Percentiles rank a stretch among this genome's conserved stretches.
These are phyloP conservation scores for Rhizomucor miehei DNA, from an alignment of 371 early-diverging fungal species.

Conservation along the genomic window DNA sequence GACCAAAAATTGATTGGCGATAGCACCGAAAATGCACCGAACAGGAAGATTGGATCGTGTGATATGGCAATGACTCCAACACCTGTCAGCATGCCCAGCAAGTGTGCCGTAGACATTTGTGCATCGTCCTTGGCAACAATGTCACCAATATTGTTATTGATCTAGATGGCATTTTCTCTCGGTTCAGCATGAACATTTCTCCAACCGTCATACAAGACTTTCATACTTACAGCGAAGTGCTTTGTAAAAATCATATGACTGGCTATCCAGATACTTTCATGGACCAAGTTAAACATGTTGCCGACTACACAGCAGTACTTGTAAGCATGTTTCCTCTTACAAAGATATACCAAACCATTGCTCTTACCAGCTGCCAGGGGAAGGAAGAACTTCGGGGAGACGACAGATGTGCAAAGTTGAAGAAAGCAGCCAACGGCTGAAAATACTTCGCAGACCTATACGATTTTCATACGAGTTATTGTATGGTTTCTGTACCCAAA, in stretches of 20 bases:
- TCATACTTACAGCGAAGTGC: slow-evolving; percentile 56
- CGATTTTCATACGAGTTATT: background rate
- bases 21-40: slow-evolving; percentile 51
- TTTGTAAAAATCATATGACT: slow-evolving; percentile 76
- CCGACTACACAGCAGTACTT: slow-evolving; percentile 33
- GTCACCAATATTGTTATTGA: slow-evolving; percentile 64
- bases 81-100: slow-evolving; percentile 64
- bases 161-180: slow-evolving; percentile 18
- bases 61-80: slow-evolving; percentile 58
- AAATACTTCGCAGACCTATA: slow-evolving; percentile 49
- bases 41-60: slow-evolving; percentile 58
- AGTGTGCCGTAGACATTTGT: slow-evolving; percentile 71
- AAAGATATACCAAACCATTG: background rate
- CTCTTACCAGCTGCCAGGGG: slow-evolving; percentile 52
- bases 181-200: background rate
- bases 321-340: background rate
- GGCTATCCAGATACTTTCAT: slow-evolving; percentile 66
- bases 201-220: background rate
- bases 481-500: background rate
- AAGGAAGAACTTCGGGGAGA: slow-evolving; percentile 52
- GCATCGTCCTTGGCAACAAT: slow-evolving; percentile 74
- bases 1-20: slow-evolving; percentile 59
- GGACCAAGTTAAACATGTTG: slow-evolving; percentile 59
- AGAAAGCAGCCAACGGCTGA: slow-evolving; percentile 56
- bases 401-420: slow-evolving; percentile 59